Evolutionary conservation across 805 yeast genomes (phyloP), one percentile per base, ranked within the genome.

Genomic region (Ogataea nitratoaversa): DNA sequence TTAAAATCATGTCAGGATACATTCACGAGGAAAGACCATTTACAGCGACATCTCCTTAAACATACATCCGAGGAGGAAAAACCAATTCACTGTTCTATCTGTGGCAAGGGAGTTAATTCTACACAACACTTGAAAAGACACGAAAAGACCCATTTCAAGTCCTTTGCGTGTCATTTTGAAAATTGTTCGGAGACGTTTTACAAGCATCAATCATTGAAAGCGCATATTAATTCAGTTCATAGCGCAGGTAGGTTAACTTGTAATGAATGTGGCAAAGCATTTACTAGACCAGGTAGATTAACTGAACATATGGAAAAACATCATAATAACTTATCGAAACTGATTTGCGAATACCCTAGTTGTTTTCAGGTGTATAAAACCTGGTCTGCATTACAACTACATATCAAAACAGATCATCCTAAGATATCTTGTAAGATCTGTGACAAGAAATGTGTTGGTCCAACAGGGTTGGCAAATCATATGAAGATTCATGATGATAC

Each of bases 21-120:
- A 0, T 93, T 88, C 55, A 67, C 78, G 14, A 71, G 96, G 38
- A 84, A 82, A 42, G 90, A 89, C 48, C 95, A 89, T 63, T 68
- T 89, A 38, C 72, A 80, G 38, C 87, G 93, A 13, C 97, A 89
- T 58, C 46, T 67, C 38, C 59, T 83, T 19, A 77, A 87, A 16
- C 96, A 90, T 56, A 53, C 67, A 6, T 44, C 44, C 2, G 62
- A 60, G 19, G 70, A 66, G 1, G 74, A 71, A 3, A 85, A 84
- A 52, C 95, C 95, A 0, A 79, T 73, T 55, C 74, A 71, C 31
- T 90, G 98, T 54, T 60, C 78, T 0, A 57, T 71, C 1, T 93
- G 99, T 57, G 81, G 82, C 1, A 89, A 88, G 60, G 95, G 96
- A 3, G 82, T 85, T 37, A 82, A 80, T 38, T 74, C 95, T 0